These are phyloP conservation scores for Kwoniella europaea DNA, from an alignment of 768 basidiomycete genomes.

Conservation along the genomic window DNA sequence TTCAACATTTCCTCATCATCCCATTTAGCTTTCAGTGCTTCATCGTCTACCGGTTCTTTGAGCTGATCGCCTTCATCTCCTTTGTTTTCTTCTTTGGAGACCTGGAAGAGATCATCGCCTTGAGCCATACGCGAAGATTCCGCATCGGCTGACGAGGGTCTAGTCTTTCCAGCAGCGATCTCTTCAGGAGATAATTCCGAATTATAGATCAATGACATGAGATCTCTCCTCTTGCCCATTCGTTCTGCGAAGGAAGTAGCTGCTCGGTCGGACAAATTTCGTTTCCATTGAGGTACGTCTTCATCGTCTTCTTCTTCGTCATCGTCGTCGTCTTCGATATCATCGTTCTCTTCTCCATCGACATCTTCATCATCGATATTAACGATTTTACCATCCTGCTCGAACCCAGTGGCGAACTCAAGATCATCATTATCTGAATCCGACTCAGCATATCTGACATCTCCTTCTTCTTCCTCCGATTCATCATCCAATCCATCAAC, in stretches of 20 bases:
- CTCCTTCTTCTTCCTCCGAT: constrained; percentile 48
- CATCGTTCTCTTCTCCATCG: constrained; percentile 55
- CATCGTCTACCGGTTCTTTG: constrained; percentile 66
- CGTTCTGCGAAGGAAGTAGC: constrained; percentile 62
- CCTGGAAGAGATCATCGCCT: constrained; percentile 73
- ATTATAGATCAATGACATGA: constrained; percentile 84
- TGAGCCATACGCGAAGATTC: constrained; percentile 45
- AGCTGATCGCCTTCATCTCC: constrained; percentile 65
- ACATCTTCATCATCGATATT: constrained; percentile 60
- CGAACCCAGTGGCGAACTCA: constrained; percentile 60
- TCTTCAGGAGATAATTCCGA: constrained; percentile 71
- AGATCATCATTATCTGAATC: constrained; percentile 56
- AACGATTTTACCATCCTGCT: constrained; percentile 64
- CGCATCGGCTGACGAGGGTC: constrained; percentile 48
- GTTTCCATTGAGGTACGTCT: constrained; percentile 75
- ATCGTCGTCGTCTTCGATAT: constrained; percentile 47
- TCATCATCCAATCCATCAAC: constrained; percentile 43
- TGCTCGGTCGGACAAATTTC: constrained; percentile 66
- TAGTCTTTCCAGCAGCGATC: constrained; percentile 63
- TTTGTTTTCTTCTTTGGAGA: constrained; percentile 53
- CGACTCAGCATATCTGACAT: constrained; percentile 55
- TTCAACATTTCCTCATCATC: constrained; percentile 83
- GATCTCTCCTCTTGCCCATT: constrained; percentile 66
- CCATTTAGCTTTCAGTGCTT: constrained; percentile 71
- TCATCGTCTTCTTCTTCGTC: constrained; percentile 61